Evolutionary conservation across 1,139 yeast genomes (phyloP), one percentile per base, ranked within the genome.

Genomic region (Saccharomycopsis hybrid): DNA sequence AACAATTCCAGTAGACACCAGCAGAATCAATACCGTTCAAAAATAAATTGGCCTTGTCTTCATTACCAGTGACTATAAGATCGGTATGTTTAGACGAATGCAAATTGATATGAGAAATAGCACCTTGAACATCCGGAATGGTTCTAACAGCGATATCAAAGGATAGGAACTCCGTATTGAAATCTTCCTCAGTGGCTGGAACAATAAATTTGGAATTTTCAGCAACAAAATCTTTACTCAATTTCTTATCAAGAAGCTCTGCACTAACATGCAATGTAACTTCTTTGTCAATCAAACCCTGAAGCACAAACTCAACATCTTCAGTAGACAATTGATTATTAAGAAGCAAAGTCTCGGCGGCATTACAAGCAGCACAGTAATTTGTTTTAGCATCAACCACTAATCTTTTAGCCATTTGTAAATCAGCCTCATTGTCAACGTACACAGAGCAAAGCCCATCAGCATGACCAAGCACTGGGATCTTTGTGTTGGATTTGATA

Each of bases 31-130:
- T 77, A 31, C 90, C 95, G 65, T 82, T 82, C 60, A 90, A 67
- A 68, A 92, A 94, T 54, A 67, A 67, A 43, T 86, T 85, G 0
- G 98, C 97, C 5, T 70, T 71, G 4, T 61, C 72, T 61, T 85
- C 76, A 57, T 78, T 70, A 57, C 84, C 86, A 1, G 98, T 90
- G 55, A 94, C 72, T 53, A 94, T 90, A 54, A 88, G 80, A 61
- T 94, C 99, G 0, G 99, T 94, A 66, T 94, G 99, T 61, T 89
- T 92, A 2, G 98, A 92, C 1, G 97, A 92, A 63, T 92, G 97
- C 41, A 68, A 61, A 64, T 94, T 94, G 59, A 94, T 90, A 63
- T 90, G 97, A 18, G 67, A 60, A 48, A 92, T 81, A 13, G 97
- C 98, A 30, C 72, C 83, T 30, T 76, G 72, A 2, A 84, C 76